These are phyloP conservation scores for Lentinula sp. DNA, from an alignment of 768 basidiomycete species.

Conservation along the genomic window DNA sequence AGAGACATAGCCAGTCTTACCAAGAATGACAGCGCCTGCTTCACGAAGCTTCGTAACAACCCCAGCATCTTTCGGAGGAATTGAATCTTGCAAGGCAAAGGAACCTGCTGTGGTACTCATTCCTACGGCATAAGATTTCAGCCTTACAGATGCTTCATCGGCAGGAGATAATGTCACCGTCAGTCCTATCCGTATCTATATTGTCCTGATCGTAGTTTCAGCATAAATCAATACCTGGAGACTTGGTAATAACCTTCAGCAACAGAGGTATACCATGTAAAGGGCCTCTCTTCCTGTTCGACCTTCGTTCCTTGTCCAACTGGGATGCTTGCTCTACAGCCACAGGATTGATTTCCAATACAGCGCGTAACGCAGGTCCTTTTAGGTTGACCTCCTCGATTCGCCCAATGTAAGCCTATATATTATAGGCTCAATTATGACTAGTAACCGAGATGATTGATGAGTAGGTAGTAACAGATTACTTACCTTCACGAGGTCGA, in stretches of 20 bases:
- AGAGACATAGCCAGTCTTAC: constrained; percentile 7
- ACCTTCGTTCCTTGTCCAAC: constrained; percentile 26
- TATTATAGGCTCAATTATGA: background rate
- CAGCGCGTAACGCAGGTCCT: constrained; percentile 28
- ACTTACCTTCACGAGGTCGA: constrained; percentile 32
- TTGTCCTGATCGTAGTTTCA: constrained; percentile 14
- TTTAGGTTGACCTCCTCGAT: constrained; percentile 37
- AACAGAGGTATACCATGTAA: constrained; percentile 31
- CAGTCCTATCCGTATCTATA: constrained; percentile 21
- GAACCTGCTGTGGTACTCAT: constrained; percentile 38
- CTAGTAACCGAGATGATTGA: background rate
- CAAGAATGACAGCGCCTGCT: constrained; percentile 28
- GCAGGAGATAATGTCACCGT: constrained; percentile 12
- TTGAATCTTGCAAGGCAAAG: constrained; percentile 25
- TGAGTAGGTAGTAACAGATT: background rate
- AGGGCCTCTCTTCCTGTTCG: constrained; percentile 19
- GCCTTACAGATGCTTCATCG: too few species aligned
- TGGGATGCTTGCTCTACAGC: constrained; percentile 27
- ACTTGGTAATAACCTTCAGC: background rate
- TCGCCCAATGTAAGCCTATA: constrained; percentile 34
- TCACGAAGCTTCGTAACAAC: constrained; percentile 22
- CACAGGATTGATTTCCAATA: constrained; percentile 31
- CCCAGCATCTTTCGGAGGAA: constrained; percentile 26
- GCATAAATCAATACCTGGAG: background rate
- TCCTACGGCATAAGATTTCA: constrained; percentile 11